Evolutionary conservation across 2,329 filamentous ascomycete genomes (phyloP).

Genomic region (Zasmidium cellare): DNA sequence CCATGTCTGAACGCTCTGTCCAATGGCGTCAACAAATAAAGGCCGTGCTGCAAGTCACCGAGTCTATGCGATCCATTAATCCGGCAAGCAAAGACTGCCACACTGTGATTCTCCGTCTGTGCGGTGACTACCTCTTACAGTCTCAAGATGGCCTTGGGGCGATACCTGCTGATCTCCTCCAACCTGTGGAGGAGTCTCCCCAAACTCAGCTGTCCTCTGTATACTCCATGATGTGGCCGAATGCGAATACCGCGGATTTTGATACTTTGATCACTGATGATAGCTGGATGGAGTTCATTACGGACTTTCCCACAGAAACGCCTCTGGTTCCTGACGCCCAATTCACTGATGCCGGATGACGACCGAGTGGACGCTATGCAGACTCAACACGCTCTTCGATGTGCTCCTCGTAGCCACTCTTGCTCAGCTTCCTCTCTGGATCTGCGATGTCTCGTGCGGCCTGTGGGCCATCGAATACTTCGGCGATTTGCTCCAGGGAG

Average conservation of each 20-base stretch:
- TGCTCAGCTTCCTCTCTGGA: slow-evolving; percentile 15
- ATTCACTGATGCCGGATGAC: neutral
- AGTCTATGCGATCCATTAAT: slow-evolving; percentile 41
- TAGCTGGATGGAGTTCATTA: slow-evolving; percentile 23
- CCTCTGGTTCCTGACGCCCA: neutral
- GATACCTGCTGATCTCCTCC: neutral
- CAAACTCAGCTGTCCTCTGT: slow-evolving; percentile 47
- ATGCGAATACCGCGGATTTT: slow-evolving; percentile 26
- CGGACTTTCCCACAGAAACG: slow-evolving; percentile 14
- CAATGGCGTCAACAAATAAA: slow-evolving; percentile 47
- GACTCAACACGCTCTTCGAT: slow-evolving; percentile 23
- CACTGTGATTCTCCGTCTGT: slow-evolving; percentile 44
- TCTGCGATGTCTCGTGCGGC: slow-evolving; percentile 8
- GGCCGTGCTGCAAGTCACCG: slow-evolving; percentile 39
- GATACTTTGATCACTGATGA: slow-evolving; percentile 26
- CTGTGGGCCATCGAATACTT: slow-evolving; percentile 40
- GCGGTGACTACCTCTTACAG: slow-evolving; percentile 36
- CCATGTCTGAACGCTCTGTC: slow-evolving; percentile 36
- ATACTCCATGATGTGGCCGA: slow-evolving; percentile 51
- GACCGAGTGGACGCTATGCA: neutral
- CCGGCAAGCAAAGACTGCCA: slow-evolving; percentile 45
- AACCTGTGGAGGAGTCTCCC: slow-evolving; percentile 38
- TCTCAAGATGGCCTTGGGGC: neutral
- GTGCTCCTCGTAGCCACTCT: slow-evolving; percentile 16
- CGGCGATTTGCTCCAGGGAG: slow-evolving; percentile 47